These are phyloP conservation scores for Cryptosporidium muris DNA, from an alignment of 169 alveolate species.

Conservation along the genomic window DNA sequence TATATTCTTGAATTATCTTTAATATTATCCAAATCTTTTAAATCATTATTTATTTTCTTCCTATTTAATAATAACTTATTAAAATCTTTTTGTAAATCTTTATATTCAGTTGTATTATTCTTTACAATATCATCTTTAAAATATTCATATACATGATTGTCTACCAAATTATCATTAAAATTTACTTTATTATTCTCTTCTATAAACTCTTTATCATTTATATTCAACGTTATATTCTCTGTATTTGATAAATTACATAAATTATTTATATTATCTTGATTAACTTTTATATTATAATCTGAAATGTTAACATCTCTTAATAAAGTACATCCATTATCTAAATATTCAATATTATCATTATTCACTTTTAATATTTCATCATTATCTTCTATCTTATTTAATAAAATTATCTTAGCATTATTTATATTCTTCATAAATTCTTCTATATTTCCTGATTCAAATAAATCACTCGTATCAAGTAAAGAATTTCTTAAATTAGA, in stretches of 20 bases:
- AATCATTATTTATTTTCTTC: not conserved
- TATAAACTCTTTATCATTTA: not conserved
- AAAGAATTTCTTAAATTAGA: slow-evolving; percentile 34
- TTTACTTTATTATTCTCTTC: not conserved
- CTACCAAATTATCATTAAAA: not conserved
- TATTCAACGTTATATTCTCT: not conserved
- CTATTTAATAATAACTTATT: not conserved
- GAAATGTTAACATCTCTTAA: no score
- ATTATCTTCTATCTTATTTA: not conserved
- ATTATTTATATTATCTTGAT: no score
- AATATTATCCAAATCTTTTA: not conserved
- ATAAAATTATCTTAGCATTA: no score
- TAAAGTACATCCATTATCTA: no score
- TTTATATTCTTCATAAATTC: not conserved
- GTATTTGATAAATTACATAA: no score
- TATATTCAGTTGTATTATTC: slow-evolving; percentile 5
- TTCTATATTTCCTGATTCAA: not conserved
- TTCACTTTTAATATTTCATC: not conserved
- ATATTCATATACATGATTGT: not conserved
- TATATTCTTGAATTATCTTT: not conserved
- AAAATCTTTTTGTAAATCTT: not conserved
- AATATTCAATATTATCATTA: no score
- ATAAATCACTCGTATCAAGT: slow-evolving; percentile 40
- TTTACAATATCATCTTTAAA: not conserved
- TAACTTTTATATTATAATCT: no score